These are phyloP conservation scores for Acanthamoeba lenticulata DNA, from an alignment of 208 protist genomes.

Conservation along the genomic window DNA sequence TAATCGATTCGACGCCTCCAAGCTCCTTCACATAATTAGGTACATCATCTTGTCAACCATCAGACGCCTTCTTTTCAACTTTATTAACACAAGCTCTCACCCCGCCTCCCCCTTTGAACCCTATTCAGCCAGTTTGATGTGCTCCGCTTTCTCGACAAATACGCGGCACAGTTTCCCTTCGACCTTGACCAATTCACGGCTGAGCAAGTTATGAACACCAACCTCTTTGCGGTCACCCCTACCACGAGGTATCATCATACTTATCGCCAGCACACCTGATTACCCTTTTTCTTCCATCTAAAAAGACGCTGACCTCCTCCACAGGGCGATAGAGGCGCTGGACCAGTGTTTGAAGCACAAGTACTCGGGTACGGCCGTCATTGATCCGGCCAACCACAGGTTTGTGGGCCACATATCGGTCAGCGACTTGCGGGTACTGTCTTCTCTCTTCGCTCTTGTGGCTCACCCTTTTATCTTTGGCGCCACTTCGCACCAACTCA, in stretches of 20 bases:
- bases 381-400: slow-evolving; percentile 17
- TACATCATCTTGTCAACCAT: background rate
- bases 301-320: background rate
- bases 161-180: background rate
- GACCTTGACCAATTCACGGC: slow-evolving; percentile 1
- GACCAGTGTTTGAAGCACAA: slow-evolving; percentile 55
- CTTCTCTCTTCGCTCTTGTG: background rate
- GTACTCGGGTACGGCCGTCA: slow-evolving; percentile 49
- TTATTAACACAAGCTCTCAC: too few relatives aligned
- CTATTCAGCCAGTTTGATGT: slow-evolving; percentile 60
- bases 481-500: too few relatives aligned
- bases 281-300: background rate
- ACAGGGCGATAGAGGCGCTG: slow-evolving; percentile 49
- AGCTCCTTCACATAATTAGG: slow-evolving; percentile 53
- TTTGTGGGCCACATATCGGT: slow-evolving; percentile 43
- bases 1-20: background rate
- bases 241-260: background rate
- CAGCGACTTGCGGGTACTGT: slow-evolving; percentile 25
- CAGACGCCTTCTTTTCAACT: background rate
- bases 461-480: too few relatives aligned
- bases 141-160: slow-evolving; percentile 40
- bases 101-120: background rate
- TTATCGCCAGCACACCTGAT: background rate
- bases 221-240: background rate
- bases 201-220: background rate